phyloP scores from a whole-genome alignment of 2,329 filamentous ascomycete species.

The Aspergillus tubingensis region DNA sequence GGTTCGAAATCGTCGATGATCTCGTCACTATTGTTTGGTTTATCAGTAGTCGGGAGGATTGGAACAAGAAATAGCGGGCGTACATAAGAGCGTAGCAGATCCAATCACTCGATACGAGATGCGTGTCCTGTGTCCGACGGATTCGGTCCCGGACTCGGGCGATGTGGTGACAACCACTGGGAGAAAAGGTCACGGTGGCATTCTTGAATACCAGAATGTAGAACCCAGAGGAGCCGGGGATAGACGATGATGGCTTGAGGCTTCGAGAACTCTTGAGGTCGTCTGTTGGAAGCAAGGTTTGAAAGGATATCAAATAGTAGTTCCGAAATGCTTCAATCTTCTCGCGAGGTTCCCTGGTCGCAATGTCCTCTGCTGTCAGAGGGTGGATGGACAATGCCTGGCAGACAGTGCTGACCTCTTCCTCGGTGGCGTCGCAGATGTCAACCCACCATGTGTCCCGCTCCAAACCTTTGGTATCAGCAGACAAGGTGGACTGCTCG shows the following conservation, averaged over 20 bases:
- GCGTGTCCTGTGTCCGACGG: constrained; percentile 83
- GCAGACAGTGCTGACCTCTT: constrained; percentile 81
- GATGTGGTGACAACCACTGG: constrained; percentile 79
- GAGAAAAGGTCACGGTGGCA: constrained; percentile 90
- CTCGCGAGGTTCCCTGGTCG: constrained; percentile 88
- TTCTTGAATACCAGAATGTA: constrained; percentile 95
- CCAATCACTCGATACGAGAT: constrained; percentile 92
- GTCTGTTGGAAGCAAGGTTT: constrained; percentile 68
- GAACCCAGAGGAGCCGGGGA: constrained; percentile 83
- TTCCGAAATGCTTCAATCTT: constrained; percentile 96
- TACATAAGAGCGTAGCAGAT: constrained; percentile 97
- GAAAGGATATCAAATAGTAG: constrained; percentile 97
- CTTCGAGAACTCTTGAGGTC: constrained; percentile 49
- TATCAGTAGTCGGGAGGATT: neutral
- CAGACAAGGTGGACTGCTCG: constrained; percentile 11
- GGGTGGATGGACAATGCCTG: constrained; percentile 92
- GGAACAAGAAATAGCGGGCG: constrained; percentile 35
- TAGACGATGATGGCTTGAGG: constrained; percentile 34
- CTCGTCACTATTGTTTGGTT: constrained; percentile 65
- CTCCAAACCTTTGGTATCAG: constrained; percentile 18
- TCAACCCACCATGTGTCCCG: constrained; percentile 86
- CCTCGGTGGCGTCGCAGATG: constrained; percentile 80
- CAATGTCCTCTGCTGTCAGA: constrained; percentile 91
- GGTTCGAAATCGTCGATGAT: constrained; percentile 95
- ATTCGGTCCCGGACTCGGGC: constrained; percentile 85